Base-by-base conservation (phyloP, 2,329 filamentous ascomycete species). In the Teratosphaeria viscida region DNA sequence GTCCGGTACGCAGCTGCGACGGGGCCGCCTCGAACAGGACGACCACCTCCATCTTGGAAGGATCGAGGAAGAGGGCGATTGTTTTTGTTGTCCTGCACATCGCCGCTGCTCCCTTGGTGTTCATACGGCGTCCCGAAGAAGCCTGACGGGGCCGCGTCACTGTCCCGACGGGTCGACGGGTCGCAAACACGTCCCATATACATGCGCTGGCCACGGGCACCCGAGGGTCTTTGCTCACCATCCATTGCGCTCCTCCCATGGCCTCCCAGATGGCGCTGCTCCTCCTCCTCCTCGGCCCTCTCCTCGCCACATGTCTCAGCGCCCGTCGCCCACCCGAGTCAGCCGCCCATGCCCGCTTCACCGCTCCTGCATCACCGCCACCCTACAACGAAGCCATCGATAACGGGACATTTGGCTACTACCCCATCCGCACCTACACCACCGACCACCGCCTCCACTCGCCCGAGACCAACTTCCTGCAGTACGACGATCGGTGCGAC, bases 381-480 rank as follows among this genome's bases (percentile, higher is more conserved):
- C 27, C 59, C 11, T 67, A 65, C 60, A 62, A 69, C 43, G 60
- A 61, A 52, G 63, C 63, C 14, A 52, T 67, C 35, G 68, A 71
- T 60, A 66, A 67, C 58, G 69, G 69, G n/a, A 63, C 64, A 5
- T 66, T 62, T 53, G 68, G 68, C 37, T 65, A 63, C 54, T 71
- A 70, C 57, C 68, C 69, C 7, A 60, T 63, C 1, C 61, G 61
- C 14, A 62, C 58, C n/a, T 70, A 65, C 58, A 61, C 60, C 59
- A 69, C 68, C 1, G 14, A 16, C 5, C 56, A 62, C 2, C 63
- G 60, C 7, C 53, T 69, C 11, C 68, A 62, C n/a, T 61, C 64
- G 2, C 69, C 69, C 27, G 60, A 63, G 39, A 62, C 62, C 39
- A 71, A 70, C 60, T 70, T 66, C 59, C 57, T 69, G 10, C 62